A percentile compares a stretch with the other conserved stretches of the same genome.
phyloP scores from a whole-genome alignment of 148 eudicot species.

The Nepenthes mirabilis region DNA sequence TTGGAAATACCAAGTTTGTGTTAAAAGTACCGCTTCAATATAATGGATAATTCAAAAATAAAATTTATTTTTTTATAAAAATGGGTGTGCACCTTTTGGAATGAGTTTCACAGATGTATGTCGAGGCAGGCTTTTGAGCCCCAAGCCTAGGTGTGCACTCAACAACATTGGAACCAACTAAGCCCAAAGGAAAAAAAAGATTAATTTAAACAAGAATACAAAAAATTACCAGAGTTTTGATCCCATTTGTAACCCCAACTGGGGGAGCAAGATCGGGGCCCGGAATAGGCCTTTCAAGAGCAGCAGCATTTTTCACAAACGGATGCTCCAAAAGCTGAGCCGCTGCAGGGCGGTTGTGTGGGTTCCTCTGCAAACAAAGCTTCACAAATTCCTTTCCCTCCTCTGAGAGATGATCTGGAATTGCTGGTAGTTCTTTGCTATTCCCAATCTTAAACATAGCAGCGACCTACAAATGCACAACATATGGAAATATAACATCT shows the following conservation, averaged over 20 bases:
- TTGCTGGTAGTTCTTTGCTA: slow-evolving; percentile 61
- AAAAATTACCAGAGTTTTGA: slow-evolving; percentile 13
- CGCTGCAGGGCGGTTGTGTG: slow-evolving; percentile 46
- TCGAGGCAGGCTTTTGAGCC: too few species aligned
- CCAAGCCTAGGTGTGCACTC: too few species aligned
- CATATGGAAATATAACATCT: neutral
- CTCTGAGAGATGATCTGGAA: slow-evolving; percentile 54
- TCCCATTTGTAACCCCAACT: slow-evolving; percentile 3
- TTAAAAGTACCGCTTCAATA: too few species aligned
- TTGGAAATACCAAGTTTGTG: too few species aligned
- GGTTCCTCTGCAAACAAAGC: slow-evolving; percentile 54
- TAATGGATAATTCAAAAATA: too few species aligned
- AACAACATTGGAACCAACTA: too few species aligned
- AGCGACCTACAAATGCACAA: slow-evolving; percentile 35
- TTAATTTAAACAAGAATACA: too few species aligned
- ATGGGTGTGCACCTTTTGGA: too few species aligned
- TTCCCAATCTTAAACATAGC: slow-evolving; percentile 71
- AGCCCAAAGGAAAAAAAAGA: too few species aligned
- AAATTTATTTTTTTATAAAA: too few species aligned
- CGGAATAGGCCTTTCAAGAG: slow-evolving; percentile 22
- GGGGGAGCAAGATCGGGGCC: slow-evolving; percentile 12
- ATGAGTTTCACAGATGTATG: too few species aligned
- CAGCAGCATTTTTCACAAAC: slow-evolving; percentile 29
- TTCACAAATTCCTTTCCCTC: slow-evolving; percentile 51
- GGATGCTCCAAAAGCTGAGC: slow-evolving; percentile 50